A percentile compares a stretch with the other conserved stretches of the same genome.
Evolutionary conservation across 2,329 filamentous ascomycete species (phyloP).

Genomic region (Periconia sp.): DNA sequence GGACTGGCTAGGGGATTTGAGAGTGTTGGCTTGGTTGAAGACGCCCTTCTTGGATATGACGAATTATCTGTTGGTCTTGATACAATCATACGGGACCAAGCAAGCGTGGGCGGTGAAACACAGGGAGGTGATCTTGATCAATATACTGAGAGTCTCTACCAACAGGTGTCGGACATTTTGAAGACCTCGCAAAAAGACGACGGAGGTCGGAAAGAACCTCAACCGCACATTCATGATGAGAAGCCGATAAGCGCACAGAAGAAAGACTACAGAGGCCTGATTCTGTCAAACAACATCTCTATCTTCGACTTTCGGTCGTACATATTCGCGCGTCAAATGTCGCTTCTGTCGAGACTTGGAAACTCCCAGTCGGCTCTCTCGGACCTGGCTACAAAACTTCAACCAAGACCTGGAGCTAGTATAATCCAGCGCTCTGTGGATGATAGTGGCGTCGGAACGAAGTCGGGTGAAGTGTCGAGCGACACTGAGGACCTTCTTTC

Average conservation of each 20-base stretch:
- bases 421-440: constrained; percentile 36
- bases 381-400: constrained; percentile 47
- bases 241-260: constrained; percentile 49
- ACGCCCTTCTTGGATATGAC: constrained; percentile 93
- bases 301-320: constrained; percentile 95
- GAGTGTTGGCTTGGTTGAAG: constrained; percentile 92
- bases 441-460: constrained; percentile 37
- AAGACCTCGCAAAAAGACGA: constrained; percentile 25
- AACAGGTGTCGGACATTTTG: constrained; percentile 42
- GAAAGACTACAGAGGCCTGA: constrained; percentile 89
- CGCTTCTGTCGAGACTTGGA: constrained; percentile 80
- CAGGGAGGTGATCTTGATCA: constrained; percentile 75
- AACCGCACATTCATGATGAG: constrained; percentile 33
- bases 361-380: constrained; percentile 60
- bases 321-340: constrained; percentile 87
- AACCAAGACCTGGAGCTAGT: constrained; percentile 31
- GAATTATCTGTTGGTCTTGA: constrained; percentile 90
- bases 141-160: constrained; percentile 76
- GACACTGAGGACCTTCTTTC: constrained; percentile 77
- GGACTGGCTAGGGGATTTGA: constrained; percentile 93
- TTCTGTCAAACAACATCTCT: constrained; percentile 92
- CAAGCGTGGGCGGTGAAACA: constrained; percentile 63
- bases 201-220: constrained; percentile 13
- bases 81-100: constrained; percentile 77
- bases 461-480: constrained; percentile 42